A percentile compares a stretch with the other conserved stretches of the same genome.
Evolutionary conservation across 495 filamentous ascomycete species (phyloP).

Genomic region (Penicillium paradoxum): DNA sequence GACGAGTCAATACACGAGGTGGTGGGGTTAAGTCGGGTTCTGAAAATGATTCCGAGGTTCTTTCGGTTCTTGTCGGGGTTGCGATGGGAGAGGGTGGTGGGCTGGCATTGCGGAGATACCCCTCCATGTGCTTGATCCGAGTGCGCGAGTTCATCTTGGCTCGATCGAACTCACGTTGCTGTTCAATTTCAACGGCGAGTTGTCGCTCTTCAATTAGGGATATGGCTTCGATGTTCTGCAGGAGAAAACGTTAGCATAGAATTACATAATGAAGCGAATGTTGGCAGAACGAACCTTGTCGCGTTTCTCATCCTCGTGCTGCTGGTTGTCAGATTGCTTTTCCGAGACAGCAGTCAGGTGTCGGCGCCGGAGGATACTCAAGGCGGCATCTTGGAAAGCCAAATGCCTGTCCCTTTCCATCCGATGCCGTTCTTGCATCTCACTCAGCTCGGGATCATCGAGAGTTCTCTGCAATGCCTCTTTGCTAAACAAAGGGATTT

Average conservation of each 20-base stretch:
- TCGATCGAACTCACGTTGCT: constrained; percentile 55
- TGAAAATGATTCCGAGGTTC: constrained; percentile 23
- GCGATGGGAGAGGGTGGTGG: constrained; percentile 31
- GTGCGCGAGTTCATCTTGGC: constrained; percentile 57
- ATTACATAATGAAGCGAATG: neutral
- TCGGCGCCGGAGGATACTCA: constrained; percentile 28
- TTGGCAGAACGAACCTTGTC: constrained; percentile 46
- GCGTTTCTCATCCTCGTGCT: constrained; percentile 47
- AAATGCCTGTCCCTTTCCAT: constrained; percentile 56
- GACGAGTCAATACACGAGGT: constrained; percentile 31
- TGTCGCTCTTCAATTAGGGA: constrained; percentile 68
- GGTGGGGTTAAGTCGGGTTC: constrained; percentile 16
- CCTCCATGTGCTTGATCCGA: constrained; percentile 73
- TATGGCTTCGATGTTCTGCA: constrained; percentile 44
- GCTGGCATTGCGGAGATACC: constrained; percentile 60
- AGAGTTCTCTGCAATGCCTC: constrained; percentile 40
- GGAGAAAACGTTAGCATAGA: constrained; percentile 19
- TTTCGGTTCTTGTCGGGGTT: neutral
- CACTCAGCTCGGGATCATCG: constrained; percentile 45
- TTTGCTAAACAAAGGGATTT: constrained; percentile 37
- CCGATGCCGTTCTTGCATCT: constrained; percentile 49
- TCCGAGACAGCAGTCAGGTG: constrained; percentile 34
- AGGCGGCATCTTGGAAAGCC: constrained; percentile 40
- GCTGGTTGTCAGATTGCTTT: constrained; percentile 23
- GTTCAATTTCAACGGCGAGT: constrained; percentile 62